Conservation (phyloP, 306 rosid species). For the Vigna radiata region DNA sequence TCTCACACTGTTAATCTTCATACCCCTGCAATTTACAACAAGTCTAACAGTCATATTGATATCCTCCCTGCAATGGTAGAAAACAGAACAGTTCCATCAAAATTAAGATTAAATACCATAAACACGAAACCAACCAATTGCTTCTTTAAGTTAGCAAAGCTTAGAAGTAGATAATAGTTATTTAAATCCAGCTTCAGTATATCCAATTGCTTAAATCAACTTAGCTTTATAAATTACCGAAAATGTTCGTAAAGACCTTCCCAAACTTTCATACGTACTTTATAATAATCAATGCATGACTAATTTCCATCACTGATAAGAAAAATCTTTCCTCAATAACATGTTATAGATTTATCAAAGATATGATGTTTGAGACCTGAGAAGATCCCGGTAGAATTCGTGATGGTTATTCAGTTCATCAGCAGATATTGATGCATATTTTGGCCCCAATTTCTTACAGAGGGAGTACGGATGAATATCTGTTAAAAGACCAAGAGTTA, state of each 20-base stretch:
- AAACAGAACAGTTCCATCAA: constrained; percentile 41
- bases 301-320: constrained; percentile 21
- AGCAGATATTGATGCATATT: constrained; percentile 75
- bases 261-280: constrained; percentile 19
- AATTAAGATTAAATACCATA: constrained; percentile 39
- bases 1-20: constrained; percentile 78
- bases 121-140: constrained; percentile 35
- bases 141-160: constrained; percentile 32
- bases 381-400: constrained; percentile 87
- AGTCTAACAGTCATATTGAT: constrained; percentile 87
- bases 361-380: constrained; percentile 64
- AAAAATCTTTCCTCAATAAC: constrained; percentile 22
- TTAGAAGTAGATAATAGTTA: constrained; percentile 21
- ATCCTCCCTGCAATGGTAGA: constrained; percentile 73
- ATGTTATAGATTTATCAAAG: constrained; percentile 16
- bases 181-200: constrained; percentile 29
- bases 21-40: constrained; percentile 84
- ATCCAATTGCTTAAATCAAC: constrained; percentile 15
- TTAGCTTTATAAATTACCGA: not conserved
- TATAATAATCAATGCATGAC: constrained; percentile 6
- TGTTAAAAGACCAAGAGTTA: constrained; percentile 42
- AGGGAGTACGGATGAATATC: constrained; percentile 85
- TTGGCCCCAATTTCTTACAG: constrained; percentile 88
- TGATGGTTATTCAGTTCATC: constrained; percentile 66
- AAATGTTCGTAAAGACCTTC: not conserved